A percentile compares a stretch with the other conserved stretches of the same genome.
phyloP scores from a whole-genome alignment of 2,329 filamentous ascomycete genomes.

The Cytospora mali region DNA sequence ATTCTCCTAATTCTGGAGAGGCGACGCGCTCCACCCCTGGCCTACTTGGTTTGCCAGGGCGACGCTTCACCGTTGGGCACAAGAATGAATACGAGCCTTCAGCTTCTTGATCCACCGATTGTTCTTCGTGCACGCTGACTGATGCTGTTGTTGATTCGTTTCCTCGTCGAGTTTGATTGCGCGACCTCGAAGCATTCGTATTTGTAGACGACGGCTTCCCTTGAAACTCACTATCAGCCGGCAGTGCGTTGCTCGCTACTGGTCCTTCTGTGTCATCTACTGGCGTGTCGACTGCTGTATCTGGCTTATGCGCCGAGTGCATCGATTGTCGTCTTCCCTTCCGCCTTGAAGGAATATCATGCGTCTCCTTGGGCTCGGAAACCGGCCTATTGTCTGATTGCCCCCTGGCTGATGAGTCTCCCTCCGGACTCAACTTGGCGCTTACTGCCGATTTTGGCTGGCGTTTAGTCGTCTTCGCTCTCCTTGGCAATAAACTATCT shows the following conservation, averaged over 20 bases:
- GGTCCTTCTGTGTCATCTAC: neutral
- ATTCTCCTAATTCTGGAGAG: neutral
- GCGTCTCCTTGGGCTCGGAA: neutral
- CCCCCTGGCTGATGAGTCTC: neutral
- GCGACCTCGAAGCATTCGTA: too few relatives aligned
- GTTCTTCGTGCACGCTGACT: neutral
- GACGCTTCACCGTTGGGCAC: neutral
- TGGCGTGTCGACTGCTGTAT: neutral
- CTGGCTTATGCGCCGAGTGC: neutral
- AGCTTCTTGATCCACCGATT: neutral
- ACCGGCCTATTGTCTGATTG: neutral
- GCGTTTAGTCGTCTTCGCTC: conserved; percentile 1
- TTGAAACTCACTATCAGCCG: too few relatives aligned
- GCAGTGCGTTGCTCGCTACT: too few relatives aligned
- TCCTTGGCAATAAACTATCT: conserved; percentile 34
- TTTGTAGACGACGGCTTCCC: too few relatives aligned
- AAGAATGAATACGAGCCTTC: neutral
- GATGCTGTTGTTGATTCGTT: too few relatives aligned
- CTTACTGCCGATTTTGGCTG: neutral
- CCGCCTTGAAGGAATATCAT: neutral
- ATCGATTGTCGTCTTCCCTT: neutral
- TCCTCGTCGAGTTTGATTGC: too few relatives aligned
- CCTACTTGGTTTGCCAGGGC: neutral
- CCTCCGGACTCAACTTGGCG: conserved; percentile 8
- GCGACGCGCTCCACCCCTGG: neutral